Evolutionary conservation across 1,284 basidiomycete genomes (phyloP), one percentile per base, ranked within the genome.

Genomic region (Austropuccinia psidii): DNA sequence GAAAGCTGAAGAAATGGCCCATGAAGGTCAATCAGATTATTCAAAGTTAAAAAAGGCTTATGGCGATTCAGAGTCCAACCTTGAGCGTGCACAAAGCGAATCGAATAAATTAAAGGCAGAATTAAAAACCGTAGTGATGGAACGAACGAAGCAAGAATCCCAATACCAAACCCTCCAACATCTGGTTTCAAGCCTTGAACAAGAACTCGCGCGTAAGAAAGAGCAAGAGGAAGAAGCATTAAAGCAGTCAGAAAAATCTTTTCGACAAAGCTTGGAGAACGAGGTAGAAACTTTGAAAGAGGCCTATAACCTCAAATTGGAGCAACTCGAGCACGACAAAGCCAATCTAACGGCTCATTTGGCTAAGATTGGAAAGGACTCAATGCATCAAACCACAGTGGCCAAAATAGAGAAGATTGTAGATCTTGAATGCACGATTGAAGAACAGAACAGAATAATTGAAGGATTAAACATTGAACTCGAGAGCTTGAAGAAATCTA

Each of bases 351-450:
- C 60, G 37, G 52, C 65, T 13, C 65, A 67, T 67, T 52, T 67
- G 37, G 37, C 35, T 17, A 54, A 19, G 13, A 49, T 54, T 21
- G 35, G 37, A 54, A 73, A 9, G 41, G 49, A 58, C 13, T 52
- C 64, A 54, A 54, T 58, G 7, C 57, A 41, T 58, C 69, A 60
- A 57, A 73, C 70, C 27, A 65, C 45, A 29, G 70, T 52, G 15
- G 70, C 64, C 37, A 73, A 52, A 31, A 73, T 65, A 50, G 70
- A 73, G 37, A 73, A 47, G 15, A 73, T 73, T 9, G 61, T 74
- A 29, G 72, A 74, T 37, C 62, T 74, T 57, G 61, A 66, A 66
- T 49, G 37, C n/a, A 64, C 61, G 54, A 66, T 66, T 49, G 61
- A 74, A 8, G 72, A 74, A 54, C 72, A 66, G 21, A 66, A 58